A percentile compares a stretch with the other conserved stretches of the same genome.
Evolutionary conservation across 208 protist genomes (phyloP).

Genomic region (Vickermania spadyakhi): DNA sequence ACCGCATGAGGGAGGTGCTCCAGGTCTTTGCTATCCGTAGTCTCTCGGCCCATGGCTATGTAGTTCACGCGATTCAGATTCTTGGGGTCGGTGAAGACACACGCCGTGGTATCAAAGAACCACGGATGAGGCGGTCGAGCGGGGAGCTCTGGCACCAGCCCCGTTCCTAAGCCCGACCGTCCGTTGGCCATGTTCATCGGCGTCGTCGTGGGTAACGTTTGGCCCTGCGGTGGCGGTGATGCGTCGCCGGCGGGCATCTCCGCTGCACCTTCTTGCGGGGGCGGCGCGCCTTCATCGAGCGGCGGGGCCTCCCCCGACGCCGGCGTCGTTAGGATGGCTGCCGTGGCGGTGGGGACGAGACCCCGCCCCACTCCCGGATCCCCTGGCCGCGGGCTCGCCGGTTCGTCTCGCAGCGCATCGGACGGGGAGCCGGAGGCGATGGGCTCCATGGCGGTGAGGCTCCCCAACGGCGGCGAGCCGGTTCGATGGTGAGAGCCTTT

Average conservation of each 20-base stretch:
- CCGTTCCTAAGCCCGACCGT: background rate
- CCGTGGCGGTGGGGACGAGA: background rate
- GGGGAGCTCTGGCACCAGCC: background rate
- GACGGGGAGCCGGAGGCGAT: background rate
- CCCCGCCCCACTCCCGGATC: background rate
- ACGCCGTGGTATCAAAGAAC: conserved; percentile 75
- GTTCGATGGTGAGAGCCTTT: background rate
- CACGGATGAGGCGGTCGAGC: conserved; percentile 11
- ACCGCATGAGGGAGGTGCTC: conserved; percentile 48
- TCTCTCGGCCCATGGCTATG: conserved; percentile 44
- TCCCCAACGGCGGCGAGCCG: background rate
- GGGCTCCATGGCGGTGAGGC: background rate
- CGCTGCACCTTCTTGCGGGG: too few relatives aligned
- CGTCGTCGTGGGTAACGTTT: too few relatives aligned
- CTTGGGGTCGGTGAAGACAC: conserved; percentile 52
- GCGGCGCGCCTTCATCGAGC: too few relatives aligned
- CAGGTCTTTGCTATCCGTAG: conserved; percentile 48
- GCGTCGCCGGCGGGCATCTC: background rate
- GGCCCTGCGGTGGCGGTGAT: too few relatives aligned
- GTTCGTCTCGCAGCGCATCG: background rate
- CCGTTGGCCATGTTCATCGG: background rate
- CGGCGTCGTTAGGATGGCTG: background rate
- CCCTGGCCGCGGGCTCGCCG: too few relatives aligned
- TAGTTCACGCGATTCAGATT: conserved; percentile 15
- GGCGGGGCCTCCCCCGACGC: background rate